These are phyloP conservation scores for Gynandropsis gynandra DNA, from an alignment of 345 rosid genomes.

Conservation along the genomic window DNA sequence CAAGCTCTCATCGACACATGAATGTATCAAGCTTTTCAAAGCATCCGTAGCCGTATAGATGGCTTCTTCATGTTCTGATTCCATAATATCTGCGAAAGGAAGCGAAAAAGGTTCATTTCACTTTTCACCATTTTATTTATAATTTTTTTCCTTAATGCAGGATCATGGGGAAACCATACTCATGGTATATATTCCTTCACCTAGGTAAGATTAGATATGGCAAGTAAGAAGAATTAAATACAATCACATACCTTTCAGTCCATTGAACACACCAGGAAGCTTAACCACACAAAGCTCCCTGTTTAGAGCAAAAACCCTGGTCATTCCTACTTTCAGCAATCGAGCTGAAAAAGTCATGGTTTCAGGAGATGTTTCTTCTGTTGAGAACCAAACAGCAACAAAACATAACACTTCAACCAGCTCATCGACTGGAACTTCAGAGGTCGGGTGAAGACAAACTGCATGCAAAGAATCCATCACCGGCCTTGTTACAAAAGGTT, in stretches of 20 bases:
- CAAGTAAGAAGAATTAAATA: slow-evolving; percentile 11
- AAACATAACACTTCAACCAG: slow-evolving; percentile 56
- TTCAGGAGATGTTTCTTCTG: slow-evolving; percentile 61
- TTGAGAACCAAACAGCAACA: slow-evolving; percentile 45
- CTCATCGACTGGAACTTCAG: slow-evolving; percentile 56
- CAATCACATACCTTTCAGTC: slow-evolving; percentile 61
- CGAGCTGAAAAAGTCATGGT: slow-evolving; percentile 66
- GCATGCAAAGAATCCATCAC: slow-evolving; percentile 61
- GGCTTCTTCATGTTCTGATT: slow-evolving; percentile 95
- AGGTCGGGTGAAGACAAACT: slow-evolving; percentile 44
- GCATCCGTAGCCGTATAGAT: slow-evolving; percentile 71
- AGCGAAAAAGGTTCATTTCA: neutral
- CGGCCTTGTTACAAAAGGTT: slow-evolving; percentile 59
- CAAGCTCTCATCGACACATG: slow-evolving; percentile 71
- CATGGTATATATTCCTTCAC: no score
- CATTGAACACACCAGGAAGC: slow-evolving; percentile 61
- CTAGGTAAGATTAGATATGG: neutral
- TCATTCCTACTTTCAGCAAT: slow-evolving; percentile 68
- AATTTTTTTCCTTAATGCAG: no score
- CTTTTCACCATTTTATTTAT: no score
- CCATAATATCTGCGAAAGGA: slow-evolving; percentile 62
- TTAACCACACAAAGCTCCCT: slow-evolving; percentile 59
- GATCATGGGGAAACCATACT: no score
- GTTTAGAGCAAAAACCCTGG: slow-evolving; percentile 53
- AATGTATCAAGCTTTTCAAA: slow-evolving; percentile 54